A percentile compares a stretch with the other conserved stretches of the same genome.
phyloP scores from a whole-genome alignment of 306 rosid species.

The Malus fusca region DNA sequence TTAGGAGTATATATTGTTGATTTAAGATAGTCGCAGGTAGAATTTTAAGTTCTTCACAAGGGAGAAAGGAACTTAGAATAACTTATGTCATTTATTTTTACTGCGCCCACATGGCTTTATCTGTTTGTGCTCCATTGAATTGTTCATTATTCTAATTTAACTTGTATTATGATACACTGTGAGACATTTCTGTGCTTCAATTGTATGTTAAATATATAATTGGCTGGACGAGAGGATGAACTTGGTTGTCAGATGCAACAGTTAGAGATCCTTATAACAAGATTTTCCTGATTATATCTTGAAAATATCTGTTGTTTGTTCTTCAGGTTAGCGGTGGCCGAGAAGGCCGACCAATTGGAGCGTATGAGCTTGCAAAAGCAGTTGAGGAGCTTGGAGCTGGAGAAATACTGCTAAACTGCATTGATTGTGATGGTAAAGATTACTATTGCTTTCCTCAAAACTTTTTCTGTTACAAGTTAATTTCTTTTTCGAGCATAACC shows the following conservation, averaged over 20 bases:
- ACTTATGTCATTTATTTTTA: neutral
- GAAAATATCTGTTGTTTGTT: conserved; percentile 14
- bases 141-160: neutral
- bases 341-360: conserved; percentile 93
- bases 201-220: neutral
- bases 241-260: neutral
- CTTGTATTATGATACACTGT: neutral
- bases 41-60: neutral
- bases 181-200: neutral
- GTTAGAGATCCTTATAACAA: neutral
- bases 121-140: neutral
- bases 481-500: neutral
- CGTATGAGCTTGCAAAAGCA: conserved; percentile 89
- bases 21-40: neutral
- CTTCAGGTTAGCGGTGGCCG: conserved; percentile 77
- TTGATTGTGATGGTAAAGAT: conserved; percentile 81
- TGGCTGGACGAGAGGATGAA: neutral
- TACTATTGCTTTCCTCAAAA: neutral
- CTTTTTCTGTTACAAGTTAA: neutral
- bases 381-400: conserved; percentile 98
- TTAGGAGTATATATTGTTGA: neutral
- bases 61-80: neutral
- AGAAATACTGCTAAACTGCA: conserved; percentile 93
- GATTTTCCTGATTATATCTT: neutral
- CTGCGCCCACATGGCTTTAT: neutral